Conservation (phyloP, 768 basidiomycete genomes). For the Leccinellum albellum region DNA sequence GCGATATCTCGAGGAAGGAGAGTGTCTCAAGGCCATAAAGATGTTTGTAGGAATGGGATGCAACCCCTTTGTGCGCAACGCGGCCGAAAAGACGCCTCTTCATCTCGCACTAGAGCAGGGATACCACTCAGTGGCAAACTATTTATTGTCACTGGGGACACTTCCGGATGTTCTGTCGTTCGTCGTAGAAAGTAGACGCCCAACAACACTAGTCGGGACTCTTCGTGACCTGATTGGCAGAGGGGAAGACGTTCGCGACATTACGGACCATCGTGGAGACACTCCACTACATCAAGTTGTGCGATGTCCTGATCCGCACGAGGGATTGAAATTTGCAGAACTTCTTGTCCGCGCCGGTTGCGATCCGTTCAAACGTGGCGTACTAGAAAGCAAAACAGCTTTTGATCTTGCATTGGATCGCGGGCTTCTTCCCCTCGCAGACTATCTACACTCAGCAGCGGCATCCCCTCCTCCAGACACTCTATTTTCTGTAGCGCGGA, state of each 20-base stretch:
- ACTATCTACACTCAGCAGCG: neutral
- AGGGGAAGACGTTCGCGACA: neutral
- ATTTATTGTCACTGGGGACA: neutral
- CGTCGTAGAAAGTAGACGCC: neutral
- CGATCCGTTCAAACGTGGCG: neutral
- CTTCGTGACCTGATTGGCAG: neutral
- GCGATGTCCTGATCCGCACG: neutral
- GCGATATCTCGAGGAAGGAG: neutral
- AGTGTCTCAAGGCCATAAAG: neutral
- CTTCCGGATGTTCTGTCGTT: neutral
- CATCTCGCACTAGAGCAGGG: neutral
- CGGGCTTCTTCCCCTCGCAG: neutral
- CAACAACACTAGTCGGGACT: neutral
- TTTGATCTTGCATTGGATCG: slow-evolving; percentile 6
- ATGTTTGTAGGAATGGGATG: neutral
- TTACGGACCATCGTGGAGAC: neutral
- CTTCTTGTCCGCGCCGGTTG: slow-evolving; percentile 7
- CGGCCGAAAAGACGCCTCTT: neutral
- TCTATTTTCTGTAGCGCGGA: neutral
- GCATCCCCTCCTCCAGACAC: neutral
- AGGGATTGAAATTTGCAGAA: too few species aligned
- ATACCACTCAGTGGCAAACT: neutral
- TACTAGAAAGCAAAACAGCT: neutral
- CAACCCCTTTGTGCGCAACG: neutral
- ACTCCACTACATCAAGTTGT: neutral